Evolutionary conservation across 768 basidiomycete species (phyloP).

Genomic region (Russula dissimulans): DNA sequence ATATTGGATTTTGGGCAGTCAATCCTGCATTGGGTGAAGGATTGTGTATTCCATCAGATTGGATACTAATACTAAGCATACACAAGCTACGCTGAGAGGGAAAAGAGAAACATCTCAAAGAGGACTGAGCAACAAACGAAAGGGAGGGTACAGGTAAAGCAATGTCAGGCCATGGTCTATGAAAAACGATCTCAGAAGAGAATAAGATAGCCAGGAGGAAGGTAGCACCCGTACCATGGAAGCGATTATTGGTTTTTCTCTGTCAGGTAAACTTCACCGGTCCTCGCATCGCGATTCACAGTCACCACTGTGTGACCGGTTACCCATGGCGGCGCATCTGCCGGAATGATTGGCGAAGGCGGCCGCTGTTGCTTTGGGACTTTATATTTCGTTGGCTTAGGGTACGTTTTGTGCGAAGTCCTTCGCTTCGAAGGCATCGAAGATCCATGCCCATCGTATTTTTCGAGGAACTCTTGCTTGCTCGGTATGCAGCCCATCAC

Average conservation of each 20-base stretch:
- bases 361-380: not conserved
- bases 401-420: not conserved
- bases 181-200: not conserved
- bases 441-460: not conserved
- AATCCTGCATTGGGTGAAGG: not conserved
- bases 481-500: slow-evolving; percentile 38
- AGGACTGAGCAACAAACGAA: not conserved
- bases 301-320: slow-evolving; percentile 10
- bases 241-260: slow-evolving; percentile 9
- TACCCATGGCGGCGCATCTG: slow-evolving; percentile 15
- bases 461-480: slow-evolving; percentile 25
- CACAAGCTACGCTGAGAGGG: not conserved
- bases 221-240: not conserved
- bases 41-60: not conserved
- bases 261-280: slow-evolving; percentile 5
- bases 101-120: not conserved
- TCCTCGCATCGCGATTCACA: not conserved
- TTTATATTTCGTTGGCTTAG: slow-evolving; percentile 8
- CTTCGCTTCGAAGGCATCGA: not conserved
- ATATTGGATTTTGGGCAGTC: too few relatives aligned
- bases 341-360: slow-evolving; percentile 5
- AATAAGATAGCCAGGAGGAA: not conserved
- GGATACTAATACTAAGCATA: not conserved
- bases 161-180: not conserved
- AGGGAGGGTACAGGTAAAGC: not conserved